These are phyloP conservation scores for Brasenia schreberi DNA, from an alignment of 164 flowering plant species.

Conservation along the genomic window DNA sequence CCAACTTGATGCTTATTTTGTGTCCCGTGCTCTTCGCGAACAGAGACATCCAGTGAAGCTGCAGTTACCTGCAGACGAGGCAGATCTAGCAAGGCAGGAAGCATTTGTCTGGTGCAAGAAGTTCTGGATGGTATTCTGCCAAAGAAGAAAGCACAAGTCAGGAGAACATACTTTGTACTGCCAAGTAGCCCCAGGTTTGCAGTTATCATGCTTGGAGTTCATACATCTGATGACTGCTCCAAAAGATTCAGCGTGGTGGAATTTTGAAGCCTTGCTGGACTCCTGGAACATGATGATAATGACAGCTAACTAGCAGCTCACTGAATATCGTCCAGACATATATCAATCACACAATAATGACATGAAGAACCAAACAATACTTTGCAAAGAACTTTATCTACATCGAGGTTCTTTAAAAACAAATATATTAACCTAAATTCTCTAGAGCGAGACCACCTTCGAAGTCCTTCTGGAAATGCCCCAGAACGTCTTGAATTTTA, in stretches of 20 bases:
- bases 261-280: conserved; percentile 24
- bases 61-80: conserved; percentile 18
- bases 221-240: conserved; percentile 34
- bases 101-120: conserved; percentile 16
- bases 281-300: conserved; percentile 11
- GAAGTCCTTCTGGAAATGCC: conserved; percentile 76
- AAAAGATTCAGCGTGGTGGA: conserved; percentile 22
- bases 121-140: conserved; percentile 33
- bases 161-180: too few species aligned
- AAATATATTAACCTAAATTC: conserved; percentile 45
- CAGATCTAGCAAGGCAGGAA: conserved; percentile 12
- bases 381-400: background rate
- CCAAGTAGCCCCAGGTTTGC: too few species aligned
- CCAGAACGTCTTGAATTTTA: conserved; percentile 54
- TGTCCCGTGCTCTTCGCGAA: conserved; percentile 14
- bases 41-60: conserved; percentile 9
- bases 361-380: too few species aligned
- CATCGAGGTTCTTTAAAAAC: background rate
- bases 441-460: conserved; percentile 65
- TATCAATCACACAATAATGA: too few species aligned
- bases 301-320: background rate
- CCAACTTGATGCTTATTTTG: conserved; percentile 8
- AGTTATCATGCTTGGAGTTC: background rate
- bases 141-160: background rate
- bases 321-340: too few species aligned